Evolutionary conservation across 2,329 filamentous ascomycete species (phyloP).

Genomic region (Oidium heveae): DNA sequence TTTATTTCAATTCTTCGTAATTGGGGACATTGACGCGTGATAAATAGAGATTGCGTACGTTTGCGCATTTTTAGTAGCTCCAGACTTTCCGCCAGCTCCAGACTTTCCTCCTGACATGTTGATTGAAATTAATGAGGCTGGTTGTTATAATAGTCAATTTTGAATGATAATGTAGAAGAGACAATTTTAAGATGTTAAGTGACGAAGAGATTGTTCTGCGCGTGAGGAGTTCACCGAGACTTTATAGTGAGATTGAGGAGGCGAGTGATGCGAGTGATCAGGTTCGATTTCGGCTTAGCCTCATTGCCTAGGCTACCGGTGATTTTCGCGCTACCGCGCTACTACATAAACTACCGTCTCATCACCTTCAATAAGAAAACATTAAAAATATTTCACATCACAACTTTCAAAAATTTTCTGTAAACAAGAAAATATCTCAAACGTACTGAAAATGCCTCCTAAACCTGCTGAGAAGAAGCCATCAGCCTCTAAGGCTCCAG

Average conservation of each 20-base stretch:
- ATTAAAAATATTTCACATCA: too few relatives aligned
- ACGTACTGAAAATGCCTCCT: conserved; percentile 57
- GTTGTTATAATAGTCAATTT: conserved; percentile 11
- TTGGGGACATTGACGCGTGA: conserved; percentile 17
- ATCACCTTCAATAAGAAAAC: too few relatives aligned
- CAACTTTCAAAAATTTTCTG: too few relatives aligned
- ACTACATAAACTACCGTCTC: not conserved
- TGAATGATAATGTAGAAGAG: too few relatives aligned
- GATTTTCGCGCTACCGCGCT: not conserved
- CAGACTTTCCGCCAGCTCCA: conserved; percentile 71
- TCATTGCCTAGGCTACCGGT: not conserved
- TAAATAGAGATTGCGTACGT: conserved; percentile 43
- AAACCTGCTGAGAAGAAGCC: conserved; percentile 91
- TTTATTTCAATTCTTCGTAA: not conserved
- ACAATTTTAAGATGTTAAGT: conserved; percentile 3
- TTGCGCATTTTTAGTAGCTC: conserved; percentile 95
- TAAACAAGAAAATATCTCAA: not conserved
- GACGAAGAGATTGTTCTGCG: not conserved
- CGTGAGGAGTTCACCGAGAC: too few relatives aligned
- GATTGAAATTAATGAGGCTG: conserved; percentile 21
- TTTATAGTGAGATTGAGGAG: not conserved
- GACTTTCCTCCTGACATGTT: conserved; percentile 99
- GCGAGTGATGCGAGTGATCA: conserved; percentile 1
- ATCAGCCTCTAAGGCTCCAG: conserved; percentile 85
- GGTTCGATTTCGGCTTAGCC: not conserved